phyloP scores from a whole-genome alignment of 2,329 filamentous ascomycete genomes.

The Cytospora leucostoma region DNA sequence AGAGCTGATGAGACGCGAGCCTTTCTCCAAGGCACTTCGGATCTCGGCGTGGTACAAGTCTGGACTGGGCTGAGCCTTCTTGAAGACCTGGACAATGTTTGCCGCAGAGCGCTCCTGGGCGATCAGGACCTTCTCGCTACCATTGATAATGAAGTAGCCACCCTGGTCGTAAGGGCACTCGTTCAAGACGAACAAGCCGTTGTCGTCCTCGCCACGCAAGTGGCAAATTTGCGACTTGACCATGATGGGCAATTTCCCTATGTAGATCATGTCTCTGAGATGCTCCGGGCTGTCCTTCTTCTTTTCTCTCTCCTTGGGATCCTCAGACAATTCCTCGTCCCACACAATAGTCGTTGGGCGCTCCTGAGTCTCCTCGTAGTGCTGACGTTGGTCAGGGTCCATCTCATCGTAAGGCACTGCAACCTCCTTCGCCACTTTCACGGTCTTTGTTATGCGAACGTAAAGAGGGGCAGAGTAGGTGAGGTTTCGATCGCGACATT shows the following conservation, averaged over 20 bases:
- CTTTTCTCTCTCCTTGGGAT: slow-evolving; percentile 49
- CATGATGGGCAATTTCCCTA: slow-evolving; percentile 97
- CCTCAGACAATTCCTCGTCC: slow-evolving; percentile 60
- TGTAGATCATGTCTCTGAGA: slow-evolving; percentile 76
- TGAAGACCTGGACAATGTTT: slow-evolving; percentile 99
- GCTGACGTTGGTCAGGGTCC: slow-evolving; percentile 62
- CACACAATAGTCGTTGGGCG: slow-evolving; percentile 60
- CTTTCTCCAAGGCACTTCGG: slow-evolving; percentile 92
- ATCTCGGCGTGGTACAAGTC: slow-evolving; percentile 96
- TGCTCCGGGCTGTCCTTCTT: slow-evolving; percentile 56
- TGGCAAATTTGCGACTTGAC: slow-evolving; percentile 96
- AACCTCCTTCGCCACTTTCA: slow-evolving; percentile 79
- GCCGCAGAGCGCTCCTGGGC: slow-evolving; percentile 96
- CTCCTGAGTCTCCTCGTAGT: slow-evolving; percentile 57
- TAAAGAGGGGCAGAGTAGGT: slow-evolving; percentile 94
- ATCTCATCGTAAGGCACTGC: slow-evolving; percentile 67
- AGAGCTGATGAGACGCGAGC: slow-evolving; percentile 90
- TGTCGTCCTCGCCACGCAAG: slow-evolving; percentile 78
- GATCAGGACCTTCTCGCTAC: slow-evolving; percentile 96
- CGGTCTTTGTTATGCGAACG: slow-evolving; percentile 82
- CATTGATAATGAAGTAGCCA: slow-evolving; percentile 99
- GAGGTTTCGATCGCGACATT: slow-evolving; percentile 91
- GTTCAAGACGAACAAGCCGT: slow-evolving; percentile 85
- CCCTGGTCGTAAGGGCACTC: slow-evolving; percentile 98
- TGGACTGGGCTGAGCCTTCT: slow-evolving; percentile 89